Conservation (phyloP, 1,284 basidiomycete genomes). For the Sanghuangporus baumii region DNA sequence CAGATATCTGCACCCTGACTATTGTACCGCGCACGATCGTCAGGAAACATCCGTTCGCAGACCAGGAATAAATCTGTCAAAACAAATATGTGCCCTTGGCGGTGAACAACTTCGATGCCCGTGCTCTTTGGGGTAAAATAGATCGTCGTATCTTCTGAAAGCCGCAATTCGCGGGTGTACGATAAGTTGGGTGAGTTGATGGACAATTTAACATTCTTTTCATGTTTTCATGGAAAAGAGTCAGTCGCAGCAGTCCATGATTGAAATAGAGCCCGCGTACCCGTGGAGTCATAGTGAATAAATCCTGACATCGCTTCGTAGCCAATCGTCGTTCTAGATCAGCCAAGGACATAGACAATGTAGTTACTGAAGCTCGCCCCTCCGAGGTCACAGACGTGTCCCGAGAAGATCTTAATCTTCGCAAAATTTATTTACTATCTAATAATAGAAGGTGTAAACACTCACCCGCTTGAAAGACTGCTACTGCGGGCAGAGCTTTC, state of each 20-base stretch:
- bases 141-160: slow-evolving; percentile 71
- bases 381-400: slow-evolving; percentile 53
- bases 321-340: slow-evolving; percentile 82
- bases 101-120: slow-evolving; percentile 67
- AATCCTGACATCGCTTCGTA: slow-evolving; percentile 79
- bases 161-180: slow-evolving; percentile 76
- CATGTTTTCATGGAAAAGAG: slow-evolving; percentile 13
- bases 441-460: not conserved
- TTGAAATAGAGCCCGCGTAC: slow-evolving; percentile 36
- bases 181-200: slow-evolving; percentile 79
- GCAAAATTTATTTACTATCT: not conserved
- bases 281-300: slow-evolving; percentile 96
- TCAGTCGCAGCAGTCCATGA: not conserved
- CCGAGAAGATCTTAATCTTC: slow-evolving; percentile 48
- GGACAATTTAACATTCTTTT: slow-evolving; percentile 84
- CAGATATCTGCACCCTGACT: slow-evolving; percentile 78
- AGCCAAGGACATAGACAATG: slow-evolving; percentile 51
- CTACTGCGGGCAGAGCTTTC: slow-evolving; percentile 46
- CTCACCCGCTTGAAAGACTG: slow-evolving; percentile 52
- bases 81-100: slow-evolving; percentile 80
- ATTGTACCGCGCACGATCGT: slow-evolving; percentile 48
- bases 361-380: slow-evolving; percentile 43
- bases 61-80: slow-evolving; percentile 91
- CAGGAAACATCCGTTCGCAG: slow-evolving; percentile 73
- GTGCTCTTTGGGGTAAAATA: slow-evolving; percentile 77